Conservation (phyloP, 331 rosid species). For the Rhamnella rubrinervis region DNA sequence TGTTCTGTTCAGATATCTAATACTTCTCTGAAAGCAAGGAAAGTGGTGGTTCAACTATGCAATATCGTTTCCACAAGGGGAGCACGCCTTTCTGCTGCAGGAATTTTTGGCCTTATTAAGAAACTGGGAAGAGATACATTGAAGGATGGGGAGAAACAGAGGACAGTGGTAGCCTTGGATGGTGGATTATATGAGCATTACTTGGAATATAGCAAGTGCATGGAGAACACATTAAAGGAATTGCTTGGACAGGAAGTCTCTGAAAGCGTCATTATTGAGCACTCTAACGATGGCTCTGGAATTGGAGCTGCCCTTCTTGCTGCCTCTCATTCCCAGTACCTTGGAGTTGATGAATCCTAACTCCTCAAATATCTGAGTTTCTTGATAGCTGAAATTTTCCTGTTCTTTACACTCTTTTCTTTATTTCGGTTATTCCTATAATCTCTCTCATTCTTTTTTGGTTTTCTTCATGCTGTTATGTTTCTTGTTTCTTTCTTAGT, state of each 20-base stretch:
- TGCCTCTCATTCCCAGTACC: conserved; percentile 76
- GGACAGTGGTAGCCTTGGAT: conserved; percentile 72
- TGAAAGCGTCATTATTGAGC: conserved; percentile 47
- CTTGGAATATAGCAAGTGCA: conserved; percentile 56
- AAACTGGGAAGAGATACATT: conserved; percentile 63
- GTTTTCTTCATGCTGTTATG: conserved; percentile 6
- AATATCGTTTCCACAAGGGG: conserved; percentile 81
- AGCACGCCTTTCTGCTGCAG: conserved; percentile 90
- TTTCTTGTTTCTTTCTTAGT: conserved; percentile 16
- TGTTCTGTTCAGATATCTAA: conserved; percentile 52
- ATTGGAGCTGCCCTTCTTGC: conserved; percentile 91
- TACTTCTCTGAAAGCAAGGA: conserved; percentile 55
- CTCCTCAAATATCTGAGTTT: conserved; percentile 16
- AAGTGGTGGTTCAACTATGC: conserved; percentile 57
- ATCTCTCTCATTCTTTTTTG: conserved; percentile 17
- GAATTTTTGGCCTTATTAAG: conserved; percentile 71
- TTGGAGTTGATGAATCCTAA: conserved; percentile 38
- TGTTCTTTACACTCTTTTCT: background rate
- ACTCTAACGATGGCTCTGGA: conserved; percentile 82
- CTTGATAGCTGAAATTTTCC: conserved; percentile 11
- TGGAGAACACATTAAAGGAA: conserved; percentile 63
- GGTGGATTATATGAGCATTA: conserved; percentile 92
- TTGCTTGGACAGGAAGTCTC: conserved; percentile 62
- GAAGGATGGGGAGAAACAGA: conserved; percentile 44
- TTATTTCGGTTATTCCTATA: background rate